Base-by-base conservation (phyloP, 345 rosid genomes). In the Citrus maxima region DNA sequence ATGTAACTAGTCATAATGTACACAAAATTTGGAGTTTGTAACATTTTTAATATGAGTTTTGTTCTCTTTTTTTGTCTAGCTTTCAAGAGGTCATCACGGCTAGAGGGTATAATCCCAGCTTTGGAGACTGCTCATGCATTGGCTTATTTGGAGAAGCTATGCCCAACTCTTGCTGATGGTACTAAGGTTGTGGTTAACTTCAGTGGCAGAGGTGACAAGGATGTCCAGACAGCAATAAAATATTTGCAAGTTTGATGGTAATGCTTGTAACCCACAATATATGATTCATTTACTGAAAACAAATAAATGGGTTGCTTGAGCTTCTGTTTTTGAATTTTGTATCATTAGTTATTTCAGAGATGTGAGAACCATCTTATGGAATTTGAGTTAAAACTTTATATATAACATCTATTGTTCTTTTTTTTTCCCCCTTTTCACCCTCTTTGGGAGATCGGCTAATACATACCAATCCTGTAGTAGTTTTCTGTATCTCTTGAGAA, bases 171-270 rank as follows among this genome's bases (percentile, higher is more conserved):
- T 37, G 81, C 92, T 0, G 69, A 87, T 18, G 92, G 95, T 49
- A 64, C 89, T 0, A 93, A 84, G 84, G 90, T 95, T 2, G 93
- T 95, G 22, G n/a, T 95, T 32, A 92, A 91, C 89, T 95, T 95
- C 89, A 91, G 95, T 10, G 97, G 99, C 71, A 87, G 99, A 85
- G 99, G 99, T 16, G 98, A 95, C 78, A 95, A 95, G 82, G 97
- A 95, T 79, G 99, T 95, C 72, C 95, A 93, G 5, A 95, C 98
- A 10, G 98, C 87, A 37, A 90, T 89, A 55, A 93, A 93, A 67
- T 72, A 88, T 78, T 85, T 95, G 84, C 77, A 91, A 78, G 78
- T 92, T 70, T 93, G 72, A 84, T 59, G 22, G 60, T 51, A 58
- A 5, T 18, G 30, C 51, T 32, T 22, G 51, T 22, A 7, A 0